A percentile compares a stretch with the other conserved stretches of the same genome.
Evolutionary conservation across 208 protist species (phyloP).

Genomic region (Leptomonas pyrrhocoris): DNA sequence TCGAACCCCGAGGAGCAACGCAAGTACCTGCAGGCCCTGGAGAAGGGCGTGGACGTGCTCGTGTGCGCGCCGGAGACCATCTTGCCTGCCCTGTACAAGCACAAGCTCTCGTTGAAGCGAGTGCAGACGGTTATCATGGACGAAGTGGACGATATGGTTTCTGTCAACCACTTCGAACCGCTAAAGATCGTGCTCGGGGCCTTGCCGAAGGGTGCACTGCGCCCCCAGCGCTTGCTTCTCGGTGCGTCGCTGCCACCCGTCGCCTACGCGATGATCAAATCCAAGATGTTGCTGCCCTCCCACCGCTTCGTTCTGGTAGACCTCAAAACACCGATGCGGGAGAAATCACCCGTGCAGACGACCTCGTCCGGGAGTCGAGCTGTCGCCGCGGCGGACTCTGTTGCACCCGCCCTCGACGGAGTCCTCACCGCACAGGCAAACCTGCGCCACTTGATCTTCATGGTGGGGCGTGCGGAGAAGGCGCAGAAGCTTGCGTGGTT

Average conservation of each 20-base stretch:
- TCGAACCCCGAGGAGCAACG: slow-evolving; percentile 71
- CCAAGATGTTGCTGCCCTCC: slow-evolving; percentile 72
- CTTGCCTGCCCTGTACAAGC: slow-evolving; percentile 70
- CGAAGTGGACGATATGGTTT: slow-evolving; percentile 85
- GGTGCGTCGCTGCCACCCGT: slow-evolving; percentile 73
- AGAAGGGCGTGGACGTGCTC: slow-evolving; percentile 72
- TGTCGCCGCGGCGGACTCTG: background rate
- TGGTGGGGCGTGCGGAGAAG: slow-evolving; percentile 79
- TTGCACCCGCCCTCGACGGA: background rate
- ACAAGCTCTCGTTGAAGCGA: slow-evolving; percentile 60
- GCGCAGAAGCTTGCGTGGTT: slow-evolving; percentile 71
- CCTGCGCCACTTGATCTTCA: slow-evolving; percentile 60
- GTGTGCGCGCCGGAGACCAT: slow-evolving; percentile 77
- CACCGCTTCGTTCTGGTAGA: slow-evolving; percentile 86
- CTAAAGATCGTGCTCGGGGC: slow-evolving; percentile 81
- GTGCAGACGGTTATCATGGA: slow-evolving; percentile 79
- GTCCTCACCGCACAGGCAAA: slow-evolving; percentile 26
- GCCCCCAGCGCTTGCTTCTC: slow-evolving; percentile 76
- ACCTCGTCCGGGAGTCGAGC: background rate
- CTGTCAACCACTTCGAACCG: slow-evolving; percentile 84
- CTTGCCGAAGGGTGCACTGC: slow-evolving; percentile 61
- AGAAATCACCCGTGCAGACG: background rate
- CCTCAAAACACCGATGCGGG: slow-evolving; percentile 17
- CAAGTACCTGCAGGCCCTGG: slow-evolving; percentile 54
- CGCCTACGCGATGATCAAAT: slow-evolving; percentile 77